Conservation (phyloP, 441 rosid genomes). For the Aleurites moluccanus region DNA sequence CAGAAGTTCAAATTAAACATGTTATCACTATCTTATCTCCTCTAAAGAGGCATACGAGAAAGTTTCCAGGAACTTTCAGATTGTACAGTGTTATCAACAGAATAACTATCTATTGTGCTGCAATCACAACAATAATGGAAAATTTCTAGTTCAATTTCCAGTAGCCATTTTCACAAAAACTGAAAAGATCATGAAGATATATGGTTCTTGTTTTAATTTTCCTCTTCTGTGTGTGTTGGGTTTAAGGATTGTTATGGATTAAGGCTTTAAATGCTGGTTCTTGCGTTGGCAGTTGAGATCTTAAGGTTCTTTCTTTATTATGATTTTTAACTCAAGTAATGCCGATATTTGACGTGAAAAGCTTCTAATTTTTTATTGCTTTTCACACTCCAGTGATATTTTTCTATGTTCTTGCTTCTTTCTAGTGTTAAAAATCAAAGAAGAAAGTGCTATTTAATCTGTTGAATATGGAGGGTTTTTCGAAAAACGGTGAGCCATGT, state of each 20-base stretch:
- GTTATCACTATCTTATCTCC: background rate
- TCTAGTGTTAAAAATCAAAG: conserved; percentile 13
- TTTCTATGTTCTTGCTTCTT: conserved; percentile 14
- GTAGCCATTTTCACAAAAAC: conserved; percentile 2
- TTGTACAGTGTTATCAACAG: conserved; percentile 2
- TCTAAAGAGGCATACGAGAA: background rate
- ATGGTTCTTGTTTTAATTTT: conserved; percentile 13
- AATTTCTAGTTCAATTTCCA: background rate
- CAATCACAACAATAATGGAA: background rate
- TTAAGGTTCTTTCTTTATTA: conserved; percentile 3
- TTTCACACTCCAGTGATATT: background rate
- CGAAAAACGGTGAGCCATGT: conserved; percentile 44
- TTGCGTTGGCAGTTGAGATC: conserved; percentile 21
- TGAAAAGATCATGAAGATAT: background rate
- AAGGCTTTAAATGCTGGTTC: conserved; percentile 20
- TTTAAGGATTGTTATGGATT: conserved; percentile 4
- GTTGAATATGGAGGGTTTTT: conserved; percentile 45
- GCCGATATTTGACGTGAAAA: background rate
- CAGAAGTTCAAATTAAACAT: background rate
- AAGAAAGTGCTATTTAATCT: conserved; percentile 14
- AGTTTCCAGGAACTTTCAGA: conserved; percentile 7
- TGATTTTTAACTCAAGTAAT: conserved; percentile 5
- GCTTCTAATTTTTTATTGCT: conserved; percentile 4
- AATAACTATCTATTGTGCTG: conserved; percentile 14
- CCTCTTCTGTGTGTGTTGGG: conserved; percentile 9